A percentile compares a stretch with the other conserved stretches of the same genome.
These are phyloP conservation scores for Hemisphaericaspora lyxosophila DNA, from an alignment of 1,139 yeast genomes.

Conservation along the genomic window DNA sequence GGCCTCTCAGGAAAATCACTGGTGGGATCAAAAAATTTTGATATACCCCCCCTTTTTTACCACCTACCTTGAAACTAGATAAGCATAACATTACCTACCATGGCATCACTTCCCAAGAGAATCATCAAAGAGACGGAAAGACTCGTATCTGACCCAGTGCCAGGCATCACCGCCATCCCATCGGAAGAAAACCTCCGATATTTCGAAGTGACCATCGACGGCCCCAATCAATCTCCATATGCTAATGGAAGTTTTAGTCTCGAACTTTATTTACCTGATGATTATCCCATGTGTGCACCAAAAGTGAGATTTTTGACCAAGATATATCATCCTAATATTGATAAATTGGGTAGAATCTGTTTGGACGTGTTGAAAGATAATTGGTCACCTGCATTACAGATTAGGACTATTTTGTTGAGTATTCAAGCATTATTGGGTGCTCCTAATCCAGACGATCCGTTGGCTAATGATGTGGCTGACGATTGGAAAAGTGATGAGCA, in stretches of 20 bases:
- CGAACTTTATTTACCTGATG: slow-evolving; percentile 82
- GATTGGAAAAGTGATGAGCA: slow-evolving; percentile 90
- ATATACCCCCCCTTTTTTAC: background rate
- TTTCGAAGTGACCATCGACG: slow-evolving; percentile 81
- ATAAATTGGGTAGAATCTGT: slow-evolving; percentile 91
- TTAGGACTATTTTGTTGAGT: slow-evolving; percentile 87
- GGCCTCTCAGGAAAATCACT: no score
- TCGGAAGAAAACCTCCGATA: slow-evolving; percentile 91
- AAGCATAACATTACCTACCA: slow-evolving; percentile 18
- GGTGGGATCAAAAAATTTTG: background rate
- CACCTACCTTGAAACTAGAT: background rate
- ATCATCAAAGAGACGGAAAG: slow-evolving; percentile 94
- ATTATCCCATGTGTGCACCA: slow-evolving; percentile 92
- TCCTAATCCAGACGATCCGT: slow-evolving; percentile 97
- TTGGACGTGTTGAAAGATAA: slow-evolving; percentile 85
- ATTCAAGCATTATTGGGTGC: slow-evolving; percentile 93
- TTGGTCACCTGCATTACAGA: slow-evolving; percentile 99
- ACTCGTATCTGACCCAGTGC: slow-evolving; percentile 89
- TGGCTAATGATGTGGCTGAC: slow-evolving; percentile 96
- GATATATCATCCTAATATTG: slow-evolving; percentile 96
- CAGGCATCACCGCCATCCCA: slow-evolving; percentile 91
- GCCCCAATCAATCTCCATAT: slow-evolving; percentile 85
- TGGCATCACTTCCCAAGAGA: slow-evolving; percentile 80
- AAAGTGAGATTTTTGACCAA: slow-evolving; percentile 88
- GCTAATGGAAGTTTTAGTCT: slow-evolving; percentile 74